phyloP scores from a whole-genome alignment of 2,329 filamentous ascomycete genomes.

The Clonostachys sp. region DNA sequence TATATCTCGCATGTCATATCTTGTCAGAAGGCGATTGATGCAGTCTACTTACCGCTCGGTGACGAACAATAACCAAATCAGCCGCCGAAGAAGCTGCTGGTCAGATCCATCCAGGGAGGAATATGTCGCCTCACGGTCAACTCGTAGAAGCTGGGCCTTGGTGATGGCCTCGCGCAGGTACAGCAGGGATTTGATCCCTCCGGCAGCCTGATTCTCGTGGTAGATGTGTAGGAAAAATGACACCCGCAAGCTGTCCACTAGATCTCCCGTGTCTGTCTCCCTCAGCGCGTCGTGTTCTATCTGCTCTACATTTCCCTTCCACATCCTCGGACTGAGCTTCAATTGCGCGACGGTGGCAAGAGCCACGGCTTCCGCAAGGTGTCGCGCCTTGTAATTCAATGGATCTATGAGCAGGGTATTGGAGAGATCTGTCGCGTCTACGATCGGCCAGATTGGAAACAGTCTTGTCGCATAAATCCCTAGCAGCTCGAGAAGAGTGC shows the following conservation, averaged over 20 bases:
- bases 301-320: constrained; percentile 15
- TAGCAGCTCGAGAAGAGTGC: constrained; percentile 10
- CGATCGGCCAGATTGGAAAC: constrained; percentile 47
- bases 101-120: constrained; percentile 23
- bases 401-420: constrained; percentile 24
- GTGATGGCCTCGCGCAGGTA: constrained; percentile 47
- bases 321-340: constrained; percentile 25
- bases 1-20: constrained; percentile 5
- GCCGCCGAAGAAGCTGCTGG: constrained; percentile 36
- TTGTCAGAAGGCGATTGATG: background rate
- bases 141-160: constrained; percentile 40
- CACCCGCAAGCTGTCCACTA: constrained; percentile 34
- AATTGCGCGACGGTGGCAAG: constrained; percentile 44
- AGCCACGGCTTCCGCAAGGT: constrained; percentile 38
- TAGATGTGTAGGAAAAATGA: constrained; percentile 49
- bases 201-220: constrained; percentile 40
- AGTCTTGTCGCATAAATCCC: constrained; percentile 43
- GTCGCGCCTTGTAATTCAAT: constrained; percentile 24
- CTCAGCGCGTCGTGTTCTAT: constrained; percentile 17
- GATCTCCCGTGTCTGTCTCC: constrained; percentile 13
- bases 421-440: constrained; percentile 36
- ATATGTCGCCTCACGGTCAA: constrained; percentile 39
- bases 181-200: constrained; percentile 38
- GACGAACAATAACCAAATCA: constrained; percentile 43
- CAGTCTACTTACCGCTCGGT: constrained; percentile 27